Evolutionary conservation across 495 filamentous ascomycete species (phyloP), one percentile per base, ranked within the genome.

Genomic region (Neurospora sublineolata): DNA sequence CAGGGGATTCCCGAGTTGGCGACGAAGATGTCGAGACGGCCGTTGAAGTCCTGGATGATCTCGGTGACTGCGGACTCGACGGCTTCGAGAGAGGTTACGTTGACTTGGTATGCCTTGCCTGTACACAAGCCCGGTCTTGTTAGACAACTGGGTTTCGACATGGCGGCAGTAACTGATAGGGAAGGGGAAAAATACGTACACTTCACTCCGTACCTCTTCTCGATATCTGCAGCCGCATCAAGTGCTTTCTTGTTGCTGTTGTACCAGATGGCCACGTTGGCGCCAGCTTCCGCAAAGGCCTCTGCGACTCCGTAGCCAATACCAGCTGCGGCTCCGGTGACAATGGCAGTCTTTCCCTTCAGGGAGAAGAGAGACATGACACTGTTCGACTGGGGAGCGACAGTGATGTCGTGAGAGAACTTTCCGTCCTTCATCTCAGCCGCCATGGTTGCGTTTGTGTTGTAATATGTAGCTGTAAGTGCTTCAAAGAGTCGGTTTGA

Each of bases 191-290:
- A 69, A 36, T 18, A 76, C 82, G 74, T 79, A 94, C 93, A 90
- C 80, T 90, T 90, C 67, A 97, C 92, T n/a, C 91, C 91, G 75
- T 90, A 95, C 44, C 86, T 86, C 75, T 88, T 81, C 75, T 89
- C 91, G 70, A 96, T 91, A 67, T 91, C 88, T 23, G 84, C 84
- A 3, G 94, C 93, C n/a, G 88, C 83, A 60, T 90, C 86, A 46
- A 89, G 72, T 9, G 90, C 89, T 73, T 91, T 89, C 76, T 86
- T 85, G 82, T 95, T 94, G 78, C 84, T 87, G 77, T 93, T 93
- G 76, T 93, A 97, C 90, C 91, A 94, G 38, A 97, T 88, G 4
- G 91, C 93, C 52, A 97, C 91, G 74, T 97, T 93, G 41, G 93
- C 93, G 42, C 93, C 94, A 30, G 92, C 90, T 77, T 97, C 94